Evolutionary conservation across 1,284 basidiomycete species (phyloP).

Genomic region (Paramarasmius palmivorus): DNA sequence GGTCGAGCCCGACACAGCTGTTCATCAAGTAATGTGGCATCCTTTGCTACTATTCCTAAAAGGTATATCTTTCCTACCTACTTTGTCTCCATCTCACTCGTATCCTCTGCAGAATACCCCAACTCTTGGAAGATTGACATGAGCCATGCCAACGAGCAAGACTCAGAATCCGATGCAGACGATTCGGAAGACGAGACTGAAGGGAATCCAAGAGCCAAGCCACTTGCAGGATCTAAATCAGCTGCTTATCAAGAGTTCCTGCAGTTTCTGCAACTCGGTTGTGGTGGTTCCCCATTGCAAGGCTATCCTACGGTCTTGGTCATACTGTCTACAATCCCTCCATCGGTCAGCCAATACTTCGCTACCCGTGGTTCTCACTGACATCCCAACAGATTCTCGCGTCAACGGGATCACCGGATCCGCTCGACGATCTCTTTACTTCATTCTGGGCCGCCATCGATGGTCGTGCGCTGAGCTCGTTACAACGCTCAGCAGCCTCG

Average conservation of each 20-base stretch:
- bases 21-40: constrained; percentile 69
- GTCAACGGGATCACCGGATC: constrained; percentile 13
- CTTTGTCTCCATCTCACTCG: neutral
- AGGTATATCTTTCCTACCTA: constrained; percentile 42
- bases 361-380: neutral
- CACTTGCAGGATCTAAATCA: constrained; percentile 26
- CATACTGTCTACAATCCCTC: constrained; percentile 78
- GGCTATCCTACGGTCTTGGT: constrained; percentile 81
- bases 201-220: neutral
- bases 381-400: neutral
- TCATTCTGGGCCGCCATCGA: constrained; percentile 81
- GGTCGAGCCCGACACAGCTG: constrained; percentile 70
- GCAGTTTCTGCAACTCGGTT: constrained; percentile 73
- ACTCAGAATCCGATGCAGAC: constrained; percentile 34
- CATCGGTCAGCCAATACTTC: constrained; percentile 40
- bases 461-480: constrained; percentile 58
- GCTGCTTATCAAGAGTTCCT: constrained; percentile 72
- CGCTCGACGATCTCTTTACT: constrained; percentile 55
- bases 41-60: constrained; percentile 72
- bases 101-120: constrained; percentile 51
- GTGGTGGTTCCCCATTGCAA: constrained; percentile 70
- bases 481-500: constrained; percentile 49
- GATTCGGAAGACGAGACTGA: constrained; percentile 27
- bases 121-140: constrained; percentile 59
- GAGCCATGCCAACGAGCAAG: constrained; percentile 23